Percentiles rank a stretch among this genome's conserved stretches.
Conservation (phyloP, 2,329 filamentous ascomycete species). For the Parastagonospora nodorum region DNA sequence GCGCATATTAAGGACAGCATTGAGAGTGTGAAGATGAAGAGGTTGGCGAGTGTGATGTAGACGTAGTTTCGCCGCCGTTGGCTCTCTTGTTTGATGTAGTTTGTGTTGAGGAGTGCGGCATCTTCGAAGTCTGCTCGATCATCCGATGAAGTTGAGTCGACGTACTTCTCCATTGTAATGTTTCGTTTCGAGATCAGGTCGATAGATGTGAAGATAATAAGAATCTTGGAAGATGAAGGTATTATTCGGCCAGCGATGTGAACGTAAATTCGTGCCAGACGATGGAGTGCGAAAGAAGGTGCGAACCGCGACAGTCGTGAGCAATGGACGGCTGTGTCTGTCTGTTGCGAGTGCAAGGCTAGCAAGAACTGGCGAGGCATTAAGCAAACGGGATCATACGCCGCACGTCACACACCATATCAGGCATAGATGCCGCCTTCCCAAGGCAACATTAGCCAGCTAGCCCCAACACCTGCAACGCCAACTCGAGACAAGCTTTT, state of each 20-base stretch:
- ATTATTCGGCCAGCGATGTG: slow-evolving; percentile 27
- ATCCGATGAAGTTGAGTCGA: slow-evolving; percentile 19
- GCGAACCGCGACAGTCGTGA: slow-evolving; percentile 2
- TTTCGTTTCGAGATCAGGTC: not conserved
- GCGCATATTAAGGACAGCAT: slow-evolving; percentile 37
- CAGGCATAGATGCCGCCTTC: slow-evolving; percentile 7
- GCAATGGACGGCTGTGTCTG: not conserved
- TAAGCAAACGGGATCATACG: slow-evolving; percentile 8
- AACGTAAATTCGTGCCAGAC: slow-evolving; percentile 2
- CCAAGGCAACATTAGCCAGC: slow-evolving; percentile 30
- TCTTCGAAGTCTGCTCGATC: slow-evolving; percentile 27
- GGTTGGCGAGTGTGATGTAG: slow-evolving; percentile 39
- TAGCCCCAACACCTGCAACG: slow-evolving; percentile 12
- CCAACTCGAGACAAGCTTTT: slow-evolving; percentile 29
- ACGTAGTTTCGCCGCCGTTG: slow-evolving; percentile 29
- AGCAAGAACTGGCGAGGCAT: slow-evolving; percentile 10
- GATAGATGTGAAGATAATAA: not conserved
- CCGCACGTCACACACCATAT: not conserved
- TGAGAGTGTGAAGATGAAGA: slow-evolving; percentile 41
- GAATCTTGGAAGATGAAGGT: not conserved
- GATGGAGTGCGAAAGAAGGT: slow-evolving; percentile 1
- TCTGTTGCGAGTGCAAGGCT: not conserved
- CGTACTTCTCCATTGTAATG: slow-evolving; percentile 36
- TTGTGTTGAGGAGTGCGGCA: slow-evolving; percentile 34
- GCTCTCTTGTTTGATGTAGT: slow-evolving; percentile 28